phyloP scores from a whole-genome alignment of 768 basidiomycete genomes.

The Rhizopogon rudus region DNA sequence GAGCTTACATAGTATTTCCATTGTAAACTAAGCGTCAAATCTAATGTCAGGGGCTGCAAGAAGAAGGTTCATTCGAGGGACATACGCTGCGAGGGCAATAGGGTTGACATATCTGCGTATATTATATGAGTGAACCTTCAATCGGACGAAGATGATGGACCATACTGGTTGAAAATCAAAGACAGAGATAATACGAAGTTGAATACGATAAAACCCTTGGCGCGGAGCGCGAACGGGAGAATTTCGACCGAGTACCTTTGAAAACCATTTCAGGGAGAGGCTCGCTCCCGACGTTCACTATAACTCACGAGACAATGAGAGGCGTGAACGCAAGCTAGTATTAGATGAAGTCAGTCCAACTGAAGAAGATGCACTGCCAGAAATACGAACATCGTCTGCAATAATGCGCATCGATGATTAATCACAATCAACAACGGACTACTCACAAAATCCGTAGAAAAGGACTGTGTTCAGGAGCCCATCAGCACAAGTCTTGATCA shows the following conservation, averaged over 20 bases:
- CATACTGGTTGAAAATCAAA: conserved; percentile 40
- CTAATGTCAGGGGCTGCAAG: neutral
- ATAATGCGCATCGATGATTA: neutral
- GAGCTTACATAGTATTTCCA: conserved; percentile 43
- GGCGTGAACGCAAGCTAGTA: conserved; percentile 35
- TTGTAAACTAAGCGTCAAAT: conserved; percentile 18
- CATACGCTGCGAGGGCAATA: conserved; percentile 25
- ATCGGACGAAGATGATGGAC: conserved; percentile 17
- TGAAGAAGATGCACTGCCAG: neutral
- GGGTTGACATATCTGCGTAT: conserved; percentile 29
- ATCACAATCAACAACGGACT: neutral
- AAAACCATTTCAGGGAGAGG: neutral
- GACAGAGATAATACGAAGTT: conserved; percentile 34
- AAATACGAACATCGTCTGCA: conserved; percentile 26
- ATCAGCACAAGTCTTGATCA: neutral
- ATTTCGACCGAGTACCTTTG: conserved; percentile 38
- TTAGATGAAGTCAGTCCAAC: neutral
- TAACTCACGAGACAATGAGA: conserved; percentile 30
- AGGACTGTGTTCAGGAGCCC: conserved; percentile 22
- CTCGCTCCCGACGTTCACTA: neutral
- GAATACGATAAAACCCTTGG: conserved; percentile 35
- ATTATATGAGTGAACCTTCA: conserved; percentile 13
- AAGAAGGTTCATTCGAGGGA: neutral
- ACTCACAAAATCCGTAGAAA: conserved; percentile 34
- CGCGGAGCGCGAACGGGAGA: conserved; percentile 34